phyloP scores from a whole-genome alignment of 169 alveolate genomes.

The Cryptosporidium sp. region DNA sequence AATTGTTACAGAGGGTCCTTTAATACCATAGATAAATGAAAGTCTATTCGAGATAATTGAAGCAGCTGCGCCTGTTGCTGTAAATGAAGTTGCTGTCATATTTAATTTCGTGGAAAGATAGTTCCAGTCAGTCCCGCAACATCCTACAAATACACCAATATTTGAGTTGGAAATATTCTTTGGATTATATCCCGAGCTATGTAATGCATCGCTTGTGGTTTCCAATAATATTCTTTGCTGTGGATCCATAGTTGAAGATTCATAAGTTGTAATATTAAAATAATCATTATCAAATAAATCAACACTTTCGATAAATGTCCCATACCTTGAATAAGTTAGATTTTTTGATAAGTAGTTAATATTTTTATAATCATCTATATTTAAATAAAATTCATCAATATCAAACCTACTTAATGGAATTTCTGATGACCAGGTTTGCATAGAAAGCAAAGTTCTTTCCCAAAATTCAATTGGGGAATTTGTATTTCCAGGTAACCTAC shows the following conservation, averaged over 20 bases:
- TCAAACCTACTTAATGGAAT: constrained; percentile 62
- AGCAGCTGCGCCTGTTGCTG: constrained; percentile 77
- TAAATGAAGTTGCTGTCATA: constrained; percentile 61
- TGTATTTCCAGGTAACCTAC: constrained; percentile 55
- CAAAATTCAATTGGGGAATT: constrained; percentile 45
- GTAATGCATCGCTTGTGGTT: constrained; percentile 52
- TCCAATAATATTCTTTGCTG: constrained; percentile 81
- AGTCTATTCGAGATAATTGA: constrained; percentile 81
- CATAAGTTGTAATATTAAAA: constrained; percentile 73
- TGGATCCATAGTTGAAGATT: constrained; percentile 80
- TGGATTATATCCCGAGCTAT: constrained; percentile 42
- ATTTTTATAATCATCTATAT: constrained; percentile 34
- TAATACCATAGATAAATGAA: constrained; percentile 76
- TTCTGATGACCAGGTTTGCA: constrained; percentile 48
- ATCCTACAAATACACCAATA: constrained; percentile 80
- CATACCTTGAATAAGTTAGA: constrained; percentile 71
- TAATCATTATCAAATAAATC: constrained; percentile 78
- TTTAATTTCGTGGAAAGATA: constrained; percentile 64
- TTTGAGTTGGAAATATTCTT: constrained; percentile 43
- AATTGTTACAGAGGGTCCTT: constrained; percentile 82
- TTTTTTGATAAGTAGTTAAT: constrained; percentile 19
- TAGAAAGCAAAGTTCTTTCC: constrained; percentile 24
- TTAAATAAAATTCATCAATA: constrained; percentile 64
- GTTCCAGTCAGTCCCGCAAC: constrained; percentile 82
- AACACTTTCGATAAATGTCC: constrained; percentile 77